Base-by-base conservation (phyloP, 1,284 basidiomycete genomes). In the Ustilago tritici region DNA sequence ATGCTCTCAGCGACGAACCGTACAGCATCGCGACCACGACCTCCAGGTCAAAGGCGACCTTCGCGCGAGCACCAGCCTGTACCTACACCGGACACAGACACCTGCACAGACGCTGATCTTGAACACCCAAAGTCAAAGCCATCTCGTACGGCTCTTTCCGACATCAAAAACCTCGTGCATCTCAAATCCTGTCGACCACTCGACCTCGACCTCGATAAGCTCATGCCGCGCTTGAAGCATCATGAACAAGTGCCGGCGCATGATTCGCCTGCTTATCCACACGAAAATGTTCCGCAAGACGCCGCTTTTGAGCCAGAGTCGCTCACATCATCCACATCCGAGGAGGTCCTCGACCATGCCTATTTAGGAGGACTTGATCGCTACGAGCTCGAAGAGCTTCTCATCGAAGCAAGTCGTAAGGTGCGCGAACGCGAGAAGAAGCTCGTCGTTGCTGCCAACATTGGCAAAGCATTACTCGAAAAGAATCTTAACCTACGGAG, bases 401-500 rank as follows among this genome's bases (percentile, higher is more conserved):
- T 83, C 23, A 67, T 82, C 56, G 59, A 82, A 40, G 80, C 82
- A 0, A 71, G 75, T 57, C 74, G 69, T n/a, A 76, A 81, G 47
- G 80, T 83, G 56, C 76, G 71, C 31, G 81, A 81, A 43, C 62
- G 82, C 14, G 82, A 83, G 47, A 58, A 76, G 17, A 82, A 82
- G 53, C 70, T 83, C 34, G 74, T 78, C 35, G 71, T 83, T 31
- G 81, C 82, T 10, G 82, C 82, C 34, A 77, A 77, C 46, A 82
- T 83, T 32, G 82, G 82, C 54, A 76, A 82, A 47, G 79, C 80
- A 2, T 70, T 83, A 19, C 62, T 83, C n/a, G 79, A 83, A 34
- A 83, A 83, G 73, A 82, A 83, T 34, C 65, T 80, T 3, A 75
- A 72, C 10, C 73, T 83, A 7, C 65, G 78, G 3, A 79, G 75